phyloP scores from a whole-genome alignment of 805 yeast species.

The Lipomyces mesembrius region DNA sequence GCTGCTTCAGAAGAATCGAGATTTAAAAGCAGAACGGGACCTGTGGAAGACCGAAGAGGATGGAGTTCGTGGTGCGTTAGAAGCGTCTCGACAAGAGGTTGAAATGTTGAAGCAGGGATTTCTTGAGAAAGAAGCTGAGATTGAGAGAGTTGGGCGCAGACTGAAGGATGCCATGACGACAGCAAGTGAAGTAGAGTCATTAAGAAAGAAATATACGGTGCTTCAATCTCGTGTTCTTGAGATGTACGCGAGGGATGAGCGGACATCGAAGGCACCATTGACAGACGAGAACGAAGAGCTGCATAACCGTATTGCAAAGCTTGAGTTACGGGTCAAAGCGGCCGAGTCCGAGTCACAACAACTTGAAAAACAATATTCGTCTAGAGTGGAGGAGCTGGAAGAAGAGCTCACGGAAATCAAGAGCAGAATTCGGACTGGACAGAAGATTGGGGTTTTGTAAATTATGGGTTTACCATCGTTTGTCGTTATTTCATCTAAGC shows the following conservation, averaged over 20 bases:
- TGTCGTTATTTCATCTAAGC: not conserved
- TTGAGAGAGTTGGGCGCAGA: constrained; percentile 39
- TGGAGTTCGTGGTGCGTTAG: constrained; percentile 39
- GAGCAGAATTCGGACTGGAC: not conserved
- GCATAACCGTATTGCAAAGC: constrained; percentile 26
- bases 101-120: constrained; percentile 45
- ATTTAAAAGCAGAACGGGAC: constrained; percentile 41
- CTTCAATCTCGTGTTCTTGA: constrained; percentile 19
- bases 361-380: constrained; percentile 8
- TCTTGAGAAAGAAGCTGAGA: constrained; percentile 42
- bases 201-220: constrained; percentile 13
- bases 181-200: constrained; percentile 25
- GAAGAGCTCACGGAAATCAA: not conserved
- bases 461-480: not conserved
- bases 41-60: constrained; percentile 39
- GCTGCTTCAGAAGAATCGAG: constrained; percentile 45
- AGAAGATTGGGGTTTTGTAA: not conserved
- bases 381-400: constrained; percentile 14
- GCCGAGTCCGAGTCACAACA: constrained; percentile 17
- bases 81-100: constrained; percentile 42
- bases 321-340: constrained; percentile 25
- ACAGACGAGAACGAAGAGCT: constrained; percentile 30
- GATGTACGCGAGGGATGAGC: constrained; percentile 11
- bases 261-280: constrained; percentile 11
- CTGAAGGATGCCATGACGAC: constrained; percentile 25